A percentile compares a stretch with the other conserved stretches of the same genome.
Evolutionary conservation across 2,329 filamentous ascomycete species (phyloP).

Genomic region (Epichloe scottii): DNA sequence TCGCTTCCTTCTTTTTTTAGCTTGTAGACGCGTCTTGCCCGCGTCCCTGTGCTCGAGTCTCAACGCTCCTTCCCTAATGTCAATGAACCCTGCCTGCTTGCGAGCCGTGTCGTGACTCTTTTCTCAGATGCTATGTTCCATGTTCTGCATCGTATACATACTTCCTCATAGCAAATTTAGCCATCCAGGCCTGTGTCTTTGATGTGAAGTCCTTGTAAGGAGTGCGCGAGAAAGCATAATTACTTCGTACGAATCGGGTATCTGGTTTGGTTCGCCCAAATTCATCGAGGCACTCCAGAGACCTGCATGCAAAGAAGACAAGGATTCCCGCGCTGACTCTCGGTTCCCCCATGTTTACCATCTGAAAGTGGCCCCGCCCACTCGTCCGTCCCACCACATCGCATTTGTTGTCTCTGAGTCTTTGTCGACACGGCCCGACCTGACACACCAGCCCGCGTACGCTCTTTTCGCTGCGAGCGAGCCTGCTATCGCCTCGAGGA

Average conservation of each 20-base stretch:
- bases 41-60: neutral
- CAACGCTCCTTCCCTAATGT: neutral
- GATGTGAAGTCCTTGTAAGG: no score
- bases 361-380: slow-evolving; percentile 4
- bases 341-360: slow-evolving; percentile 1
- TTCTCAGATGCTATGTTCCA: no score
- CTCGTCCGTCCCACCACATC: slow-evolving; percentile 1
- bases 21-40: neutral
- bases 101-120: no score
- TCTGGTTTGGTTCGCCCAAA: no score
- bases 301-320: neutral
- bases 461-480: neutral
- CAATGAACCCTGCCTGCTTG: neutral
- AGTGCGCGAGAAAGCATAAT: no score
- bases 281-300: neutral
- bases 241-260: no score
- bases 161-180: no score
- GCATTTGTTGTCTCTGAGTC: slow-evolving; percentile 3
- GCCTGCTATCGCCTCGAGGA: neutral
- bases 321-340: no score
- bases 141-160: no score
- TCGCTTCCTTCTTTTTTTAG: neutral
- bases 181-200: no score
- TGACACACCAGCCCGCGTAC: neutral
- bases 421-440: neutral